Conservation (phyloP, 495 filamentous ascomycete species). For the Penicillium cataractarum region DNA sequence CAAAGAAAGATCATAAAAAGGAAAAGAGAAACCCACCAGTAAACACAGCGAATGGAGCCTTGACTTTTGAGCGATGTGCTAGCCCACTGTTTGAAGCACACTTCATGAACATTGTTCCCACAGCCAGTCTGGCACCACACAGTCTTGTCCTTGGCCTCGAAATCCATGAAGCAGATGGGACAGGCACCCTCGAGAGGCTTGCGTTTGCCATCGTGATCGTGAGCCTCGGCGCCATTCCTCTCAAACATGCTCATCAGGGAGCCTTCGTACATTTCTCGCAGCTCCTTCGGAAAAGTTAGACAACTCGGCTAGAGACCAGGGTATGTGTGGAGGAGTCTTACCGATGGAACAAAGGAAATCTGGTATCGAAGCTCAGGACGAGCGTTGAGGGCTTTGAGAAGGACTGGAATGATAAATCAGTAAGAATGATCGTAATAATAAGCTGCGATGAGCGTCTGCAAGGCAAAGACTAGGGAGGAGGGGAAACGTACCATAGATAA, state of each 20-base stretch:
- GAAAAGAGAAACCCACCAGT: conserved; percentile 50
- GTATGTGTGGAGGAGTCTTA: conserved; percentile 24
- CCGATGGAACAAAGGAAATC: conserved; percentile 65
- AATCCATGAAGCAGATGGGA: conserved; percentile 76
- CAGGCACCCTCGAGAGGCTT: conserved; percentile 74
- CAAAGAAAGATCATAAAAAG: neutral
- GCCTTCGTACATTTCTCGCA: conserved; percentile 49
- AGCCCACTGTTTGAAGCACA: conserved; percentile 75
- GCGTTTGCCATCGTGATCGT: conserved; percentile 49
- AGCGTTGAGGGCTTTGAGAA: conserved; percentile 67
- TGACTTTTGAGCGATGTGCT: conserved; percentile 49
- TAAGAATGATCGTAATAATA: conserved; percentile 15
- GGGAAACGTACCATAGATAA: conserved; percentile 57
- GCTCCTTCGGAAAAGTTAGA: conserved; percentile 53
- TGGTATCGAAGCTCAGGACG: conserved; percentile 70
- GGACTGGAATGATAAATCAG: conserved; percentile 47
- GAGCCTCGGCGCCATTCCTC: conserved; percentile 12
- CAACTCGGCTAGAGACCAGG: neutral
- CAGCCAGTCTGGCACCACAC: conserved; percentile 76
- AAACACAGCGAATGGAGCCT: conserved; percentile 64
- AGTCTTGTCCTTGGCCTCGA: conserved; percentile 55
- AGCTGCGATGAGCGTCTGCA: neutral
- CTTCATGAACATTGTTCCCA: conserved; percentile 77
- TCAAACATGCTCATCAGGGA: conserved; percentile 37
- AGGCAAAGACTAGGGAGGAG: neutral